Percentiles rank a stretch among this genome's conserved stretches.
Evolutionary conservation across 805 yeast species (phyloP).

Genomic region (Maudiozyma serrabonitensis): DNA sequence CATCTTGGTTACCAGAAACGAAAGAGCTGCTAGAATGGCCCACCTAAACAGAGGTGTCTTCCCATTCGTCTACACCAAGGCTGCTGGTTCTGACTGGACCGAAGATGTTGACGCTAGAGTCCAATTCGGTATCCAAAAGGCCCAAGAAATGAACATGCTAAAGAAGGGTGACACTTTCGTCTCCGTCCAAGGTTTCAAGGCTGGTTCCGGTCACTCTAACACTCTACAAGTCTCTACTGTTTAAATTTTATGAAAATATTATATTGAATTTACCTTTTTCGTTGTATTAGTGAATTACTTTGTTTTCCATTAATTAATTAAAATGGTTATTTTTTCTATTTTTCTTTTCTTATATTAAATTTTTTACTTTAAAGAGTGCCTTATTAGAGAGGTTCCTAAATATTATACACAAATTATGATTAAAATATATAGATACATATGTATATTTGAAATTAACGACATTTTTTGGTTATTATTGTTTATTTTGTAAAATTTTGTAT

Average conservation of each 20-base stretch:
- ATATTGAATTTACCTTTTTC: not conserved
- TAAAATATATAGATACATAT: not conserved
- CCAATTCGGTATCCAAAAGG: slow-evolving; percentile 85
- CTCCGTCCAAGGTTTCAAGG: slow-evolving; percentile 97
- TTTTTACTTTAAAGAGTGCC: not conserved
- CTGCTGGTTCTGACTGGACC: slow-evolving; percentile 70
- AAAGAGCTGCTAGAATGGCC: slow-evolving; percentile 84
- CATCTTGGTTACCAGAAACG: slow-evolving; percentile 95
- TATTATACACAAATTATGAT: slow-evolving; percentile 1
- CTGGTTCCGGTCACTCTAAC: slow-evolving; percentile 98
- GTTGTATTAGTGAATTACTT: not conserved
- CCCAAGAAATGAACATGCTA: slow-evolving; percentile 77
- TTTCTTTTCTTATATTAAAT: not conserved
- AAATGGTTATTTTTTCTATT: too few species aligned
- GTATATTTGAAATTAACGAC: slow-evolving; percentile 1
- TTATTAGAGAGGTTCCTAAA: slow-evolving; percentile 1
- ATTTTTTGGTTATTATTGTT: not conserved
- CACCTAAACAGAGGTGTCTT: slow-evolving; percentile 98
- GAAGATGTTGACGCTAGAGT: slow-evolving; percentile 93
- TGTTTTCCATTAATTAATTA: not conserved
- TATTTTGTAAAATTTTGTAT: not conserved
- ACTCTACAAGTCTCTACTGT: slow-evolving; percentile 87
- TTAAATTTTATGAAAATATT: slow-evolving; percentile 25
- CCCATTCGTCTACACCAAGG: slow-evolving; percentile 77
- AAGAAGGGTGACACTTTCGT: slow-evolving; percentile 81